These are phyloP conservation scores for Trifolium repens DNA, from an alignment of 306 rosid genomes.

Conservation along the genomic window DNA sequence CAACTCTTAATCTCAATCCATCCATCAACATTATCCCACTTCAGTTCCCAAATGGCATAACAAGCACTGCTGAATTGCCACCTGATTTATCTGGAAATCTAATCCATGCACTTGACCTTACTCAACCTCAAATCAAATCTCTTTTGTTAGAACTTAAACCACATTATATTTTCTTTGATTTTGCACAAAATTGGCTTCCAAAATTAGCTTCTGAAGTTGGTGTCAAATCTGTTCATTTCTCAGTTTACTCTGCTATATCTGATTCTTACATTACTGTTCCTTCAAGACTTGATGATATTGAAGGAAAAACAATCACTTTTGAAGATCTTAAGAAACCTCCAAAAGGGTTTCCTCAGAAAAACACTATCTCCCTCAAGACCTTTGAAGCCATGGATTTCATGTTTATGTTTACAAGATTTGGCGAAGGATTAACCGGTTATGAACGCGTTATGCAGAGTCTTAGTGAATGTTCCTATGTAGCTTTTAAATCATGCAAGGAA, in stretches of 20 bases:
- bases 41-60: conserved; percentile 39
- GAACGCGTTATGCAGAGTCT: conserved; percentile 44
- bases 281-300: conserved; percentile 28
- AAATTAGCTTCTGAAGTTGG: conserved; percentile 54
- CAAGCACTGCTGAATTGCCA: conserved; percentile 49
- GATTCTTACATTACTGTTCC: conserved; percentile 47
- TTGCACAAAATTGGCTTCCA: conserved; percentile 65
- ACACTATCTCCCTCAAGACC: conserved; percentile 33
- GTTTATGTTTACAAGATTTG: conserved; percentile 39
- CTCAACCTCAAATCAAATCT: conserved; percentile 46
- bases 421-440: conserved; percentile 41
- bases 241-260: conserved; percentile 45
- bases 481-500: conserved; percentile 49
- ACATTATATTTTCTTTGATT: conserved; percentile 54
- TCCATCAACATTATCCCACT: conserved; percentile 43
- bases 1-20: conserved; percentile 45
- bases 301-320: conserved; percentile 35
- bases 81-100: conserved; percentile 39
- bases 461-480: conserved; percentile 37
- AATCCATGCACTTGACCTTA: conserved; percentile 44
- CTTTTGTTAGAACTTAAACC: conserved; percentile 53
- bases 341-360: conserved; percentile 43
- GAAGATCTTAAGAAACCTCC: conserved; percentile 51
- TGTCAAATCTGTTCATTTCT: conserved; percentile 48
- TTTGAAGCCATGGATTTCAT: conserved; percentile 50